Evolutionary conservation across 257 asterid genomes (phyloP).

Genomic region (Prunella vulgaris): DNA sequence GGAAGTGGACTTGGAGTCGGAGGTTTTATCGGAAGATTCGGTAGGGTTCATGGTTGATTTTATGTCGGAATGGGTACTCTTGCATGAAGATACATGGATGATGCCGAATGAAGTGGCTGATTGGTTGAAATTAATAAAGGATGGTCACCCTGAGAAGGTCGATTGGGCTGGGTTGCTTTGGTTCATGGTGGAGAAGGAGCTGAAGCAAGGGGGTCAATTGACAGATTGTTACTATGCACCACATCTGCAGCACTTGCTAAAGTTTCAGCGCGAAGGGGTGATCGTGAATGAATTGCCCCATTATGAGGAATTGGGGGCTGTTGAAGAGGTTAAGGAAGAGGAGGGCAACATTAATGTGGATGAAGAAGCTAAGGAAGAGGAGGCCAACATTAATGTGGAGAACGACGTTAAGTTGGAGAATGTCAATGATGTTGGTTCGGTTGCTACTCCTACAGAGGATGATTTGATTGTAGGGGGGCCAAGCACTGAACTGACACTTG

Average conservation of each 20-base stretch:
- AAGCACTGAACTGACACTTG: conserved; percentile 69
- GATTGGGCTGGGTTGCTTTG: conserved; percentile 85
- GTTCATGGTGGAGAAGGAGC: conserved; percentile 91
- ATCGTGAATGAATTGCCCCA: conserved; percentile 27
- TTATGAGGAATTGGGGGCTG: conserved; percentile 24
- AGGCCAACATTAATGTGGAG: not conserved
- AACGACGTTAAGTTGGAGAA: conserved; percentile 19
- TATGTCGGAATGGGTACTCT: conserved; percentile 62
- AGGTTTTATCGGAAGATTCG: conserved; percentile 43
- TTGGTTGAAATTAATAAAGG: conserved; percentile 57
- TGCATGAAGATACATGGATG: conserved; percentile 79
- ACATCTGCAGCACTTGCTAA: conserved; percentile 74
- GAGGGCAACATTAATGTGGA: conserved; percentile 14
- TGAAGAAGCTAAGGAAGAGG: not conserved
- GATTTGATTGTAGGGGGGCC: conserved; percentile 32
- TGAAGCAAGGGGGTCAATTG: conserved; percentile 58
- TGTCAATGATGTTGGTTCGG: conserved; percentile 2
- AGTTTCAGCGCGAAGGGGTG: conserved; percentile 40
- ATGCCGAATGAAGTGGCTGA: conserved; percentile 62
- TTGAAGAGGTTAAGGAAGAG: conserved; percentile 27
- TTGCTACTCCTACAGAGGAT: conserved; percentile 22
- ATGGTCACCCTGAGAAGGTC: conserved; percentile 79
- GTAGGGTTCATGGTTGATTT: conserved; percentile 43
- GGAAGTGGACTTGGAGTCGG: conserved; percentile 54
- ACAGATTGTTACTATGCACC: conserved; percentile 74